These are phyloP conservation scores for Zygosaccharomyces gambellarensis DNA, from an alignment of 805 yeast genomes.

Conservation along the genomic window DNA sequence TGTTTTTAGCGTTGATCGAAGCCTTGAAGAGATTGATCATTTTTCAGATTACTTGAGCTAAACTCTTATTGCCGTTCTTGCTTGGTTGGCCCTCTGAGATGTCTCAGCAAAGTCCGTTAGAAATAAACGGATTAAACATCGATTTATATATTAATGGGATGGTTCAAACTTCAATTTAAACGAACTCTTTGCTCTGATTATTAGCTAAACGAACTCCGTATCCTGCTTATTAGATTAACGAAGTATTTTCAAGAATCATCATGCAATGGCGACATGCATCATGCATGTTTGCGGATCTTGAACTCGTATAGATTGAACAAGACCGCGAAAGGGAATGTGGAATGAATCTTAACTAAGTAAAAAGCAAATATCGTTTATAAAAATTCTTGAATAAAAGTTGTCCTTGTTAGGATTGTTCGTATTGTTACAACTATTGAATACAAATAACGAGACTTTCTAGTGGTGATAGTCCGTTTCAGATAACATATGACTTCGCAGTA, in stretches of 20 bases:
- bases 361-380: neutral
- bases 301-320: neutral
- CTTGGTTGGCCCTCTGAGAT: neutral
- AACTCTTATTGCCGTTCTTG: neutral
- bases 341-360: neutral
- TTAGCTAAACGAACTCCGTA: neutral
- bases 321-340: neutral
- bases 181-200: neutral
- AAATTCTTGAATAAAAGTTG: neutral
- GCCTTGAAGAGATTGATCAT: slow-evolving; percentile 20
- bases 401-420: neutral
- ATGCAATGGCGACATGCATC: neutral
- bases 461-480: neutral
- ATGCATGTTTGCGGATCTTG: neutral
- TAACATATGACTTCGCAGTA: neutral
- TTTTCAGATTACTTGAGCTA: neutral
- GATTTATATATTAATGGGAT: neutral
- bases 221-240: neutral
- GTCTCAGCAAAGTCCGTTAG: neutral
- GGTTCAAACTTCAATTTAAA: neutral
- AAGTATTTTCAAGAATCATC: neutral
- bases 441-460: neutral
- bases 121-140: neutral
- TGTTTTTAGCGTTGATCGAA: slow-evolving; percentile 17
- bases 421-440: neutral